Evolutionary conservation across 306 rosid species (phyloP).

Genomic region (Mimosa bimucronata): DNA sequence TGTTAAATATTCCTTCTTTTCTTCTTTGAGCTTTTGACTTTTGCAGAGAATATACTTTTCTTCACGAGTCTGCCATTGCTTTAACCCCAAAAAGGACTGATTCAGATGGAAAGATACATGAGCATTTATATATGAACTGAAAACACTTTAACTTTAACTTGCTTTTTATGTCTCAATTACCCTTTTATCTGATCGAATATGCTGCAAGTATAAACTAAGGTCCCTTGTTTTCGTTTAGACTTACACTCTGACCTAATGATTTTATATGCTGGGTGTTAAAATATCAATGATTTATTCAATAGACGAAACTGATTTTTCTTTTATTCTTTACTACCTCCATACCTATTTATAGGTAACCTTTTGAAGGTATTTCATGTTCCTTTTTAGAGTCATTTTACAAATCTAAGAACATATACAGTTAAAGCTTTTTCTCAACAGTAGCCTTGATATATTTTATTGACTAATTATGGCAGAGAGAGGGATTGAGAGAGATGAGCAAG

Average conservation of each 20-base stretch:
- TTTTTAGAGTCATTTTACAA: background rate
- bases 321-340: background rate
- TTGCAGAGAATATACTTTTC: constrained; percentile 37
- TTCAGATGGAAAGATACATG: background rate
- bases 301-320: background rate
- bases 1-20: constrained; percentile 5
- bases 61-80: constrained; percentile 2
- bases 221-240: constrained; percentile 8
- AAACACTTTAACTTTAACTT: constrained; percentile 17
- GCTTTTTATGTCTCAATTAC: background rate
- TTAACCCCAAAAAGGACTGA: background rate
- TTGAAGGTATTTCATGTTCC: background rate
- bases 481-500: background rate
- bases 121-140: background rate
- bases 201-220: background rate
- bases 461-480: background rate
- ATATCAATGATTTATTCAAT: background rate
- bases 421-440: background rate
- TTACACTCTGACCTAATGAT: background rate
- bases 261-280: background rate
- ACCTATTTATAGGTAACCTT: background rate
- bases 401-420: background rate
- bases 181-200: background rate
- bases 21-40: constrained; percentile 12
- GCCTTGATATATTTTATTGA: background rate